These are phyloP conservation scores for Pterulicium gracile DNA, from an alignment of 1,284 basidiomycete genomes.

Conservation along the genomic window DNA sequence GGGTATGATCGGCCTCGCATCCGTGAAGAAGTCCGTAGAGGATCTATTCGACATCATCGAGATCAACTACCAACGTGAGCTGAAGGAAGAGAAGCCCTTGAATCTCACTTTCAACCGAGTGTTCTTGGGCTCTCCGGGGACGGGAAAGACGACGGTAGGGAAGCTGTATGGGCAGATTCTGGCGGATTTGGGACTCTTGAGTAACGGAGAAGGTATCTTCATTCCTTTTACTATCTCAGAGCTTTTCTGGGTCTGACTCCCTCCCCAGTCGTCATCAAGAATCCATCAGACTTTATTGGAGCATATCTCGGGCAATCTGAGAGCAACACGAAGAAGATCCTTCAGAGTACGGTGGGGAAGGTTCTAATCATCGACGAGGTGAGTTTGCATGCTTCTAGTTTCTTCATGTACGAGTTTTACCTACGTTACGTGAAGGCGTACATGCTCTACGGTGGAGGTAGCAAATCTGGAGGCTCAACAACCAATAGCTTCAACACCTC, in stretches of 20 bases:
- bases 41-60: slow-evolving; percentile 34
- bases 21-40: slow-evolving; percentile 45
- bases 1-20: slow-evolving; percentile 36
- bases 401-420: no score
- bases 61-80: slow-evolving; percentile 48
- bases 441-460: slow-evolving; percentile 41
- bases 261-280: slow-evolving; percentile 54
- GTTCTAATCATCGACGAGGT: slow-evolving; percentile 62
- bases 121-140: slow-evolving; percentile 54
- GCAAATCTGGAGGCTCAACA: slow-evolving; percentile 13
- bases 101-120: slow-evolving; percentile 48
- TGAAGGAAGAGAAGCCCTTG: slow-evolving; percentile 40
- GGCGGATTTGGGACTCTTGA: slow-evolving; percentile 45
- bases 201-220: slow-evolving; percentile 62
- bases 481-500: slow-evolving; percentile 47
- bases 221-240: slow-evolving; percentile 7
- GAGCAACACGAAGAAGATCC: slow-evolving; percentile 47
- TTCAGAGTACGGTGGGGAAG: slow-evolving; percentile 45
- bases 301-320: slow-evolving; percentile 44
- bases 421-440: slow-evolving; percentile 46
- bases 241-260: no score
- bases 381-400: slow-evolving; percentile 8
- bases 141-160: slow-evolving; percentile 59
- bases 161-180: slow-evolving; percentile 52
- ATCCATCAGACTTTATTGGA: slow-evolving; percentile 57